phyloP scores from a whole-genome alignment of 176 grass and related monocot species.

The Oryza punctata region DNA sequence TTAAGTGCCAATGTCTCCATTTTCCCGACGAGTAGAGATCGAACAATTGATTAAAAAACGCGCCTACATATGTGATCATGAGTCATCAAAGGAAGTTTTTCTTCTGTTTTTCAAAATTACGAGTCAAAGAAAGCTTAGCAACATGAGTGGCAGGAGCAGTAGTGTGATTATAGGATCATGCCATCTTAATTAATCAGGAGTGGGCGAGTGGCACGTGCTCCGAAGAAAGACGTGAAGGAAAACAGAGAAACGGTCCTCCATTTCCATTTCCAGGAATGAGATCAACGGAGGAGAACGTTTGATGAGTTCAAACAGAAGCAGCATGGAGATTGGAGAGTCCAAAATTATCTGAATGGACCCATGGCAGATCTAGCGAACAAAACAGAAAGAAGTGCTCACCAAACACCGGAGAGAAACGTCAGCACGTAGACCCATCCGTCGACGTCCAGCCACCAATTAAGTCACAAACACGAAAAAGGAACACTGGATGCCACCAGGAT shows the following conservation, averaged over 20 bases:
- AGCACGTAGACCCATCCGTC: slow-evolving; percentile 29
- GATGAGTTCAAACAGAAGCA: not conserved
- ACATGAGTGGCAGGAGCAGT: not conserved
- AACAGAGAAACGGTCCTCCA: not conserved
- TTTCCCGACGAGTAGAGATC: not conserved
- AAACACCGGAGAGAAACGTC: slow-evolving; percentile 39
- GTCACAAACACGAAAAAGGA: slow-evolving; percentile 1
- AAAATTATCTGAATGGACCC: not conserved
- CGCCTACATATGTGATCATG: not conserved
- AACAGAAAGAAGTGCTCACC: not conserved
- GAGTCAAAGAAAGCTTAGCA: not conserved
- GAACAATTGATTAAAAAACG: not conserved
- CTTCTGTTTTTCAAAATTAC: not conserved
- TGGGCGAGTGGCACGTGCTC: not conserved
- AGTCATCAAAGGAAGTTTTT: not conserved
- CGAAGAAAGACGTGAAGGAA: not conserved
- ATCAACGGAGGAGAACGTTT: not conserved
- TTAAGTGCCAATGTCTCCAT: not conserved
- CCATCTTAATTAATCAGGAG: not conserved
- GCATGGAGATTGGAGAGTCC: slow-evolving; percentile 3
- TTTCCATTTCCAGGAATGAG: slow-evolving; percentile 25
- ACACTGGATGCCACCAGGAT: no score
- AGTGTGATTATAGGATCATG: not conserved
- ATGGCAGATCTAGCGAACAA: not conserved
- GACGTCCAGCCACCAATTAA: not conserved